Percentiles rank a stretch among this genome's conserved stretches.
Evolutionary conservation across 2,329 filamentous ascomycete genomes (phyloP).

Genomic region (Fusarium paranaense): DNA sequence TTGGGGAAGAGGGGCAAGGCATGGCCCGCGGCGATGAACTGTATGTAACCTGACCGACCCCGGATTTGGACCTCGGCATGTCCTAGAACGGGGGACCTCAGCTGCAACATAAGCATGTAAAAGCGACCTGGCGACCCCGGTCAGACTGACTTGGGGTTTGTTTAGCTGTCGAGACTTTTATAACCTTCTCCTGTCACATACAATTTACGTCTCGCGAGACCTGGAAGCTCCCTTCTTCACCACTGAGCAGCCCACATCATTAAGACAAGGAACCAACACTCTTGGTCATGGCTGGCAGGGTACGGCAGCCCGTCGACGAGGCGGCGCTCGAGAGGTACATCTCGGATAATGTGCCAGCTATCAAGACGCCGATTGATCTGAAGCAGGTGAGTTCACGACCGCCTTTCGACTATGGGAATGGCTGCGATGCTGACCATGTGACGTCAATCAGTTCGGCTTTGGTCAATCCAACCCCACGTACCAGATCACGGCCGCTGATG

Average conservation of each 20-base stretch:
- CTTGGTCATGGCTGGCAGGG: conserved; percentile 78
- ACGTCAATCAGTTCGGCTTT: conserved; percentile 81
- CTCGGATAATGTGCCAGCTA: conserved; percentile 79
- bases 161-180: neutral
- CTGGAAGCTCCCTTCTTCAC: neutral
- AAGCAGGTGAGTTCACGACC: conserved; percentile 78
- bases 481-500: conserved; percentile 80
- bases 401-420: too few species aligned
- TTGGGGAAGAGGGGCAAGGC: conserved; percentile 38
- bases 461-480: conserved; percentile 99
- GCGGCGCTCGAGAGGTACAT: conserved; percentile 84
- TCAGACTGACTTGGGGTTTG: neutral
- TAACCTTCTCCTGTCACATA: neutral
- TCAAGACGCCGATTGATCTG: conserved; percentile 84
- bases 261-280: neutral
- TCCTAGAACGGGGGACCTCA: conserved; percentile 12
- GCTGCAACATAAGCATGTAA: conserved; percentile 15
- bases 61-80: conserved; percentile 42
- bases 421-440: conserved; percentile 10
- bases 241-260: neutral
- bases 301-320: conserved; percentile 92
- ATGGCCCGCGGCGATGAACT: conserved; percentile 20
- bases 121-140: neutral
- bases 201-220: neutral
- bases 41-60: conserved; percentile 3